phyloP scores from a whole-genome alignment of 2,329 filamentous ascomycete genomes.

The Pseudocercospora musae region DNA sequence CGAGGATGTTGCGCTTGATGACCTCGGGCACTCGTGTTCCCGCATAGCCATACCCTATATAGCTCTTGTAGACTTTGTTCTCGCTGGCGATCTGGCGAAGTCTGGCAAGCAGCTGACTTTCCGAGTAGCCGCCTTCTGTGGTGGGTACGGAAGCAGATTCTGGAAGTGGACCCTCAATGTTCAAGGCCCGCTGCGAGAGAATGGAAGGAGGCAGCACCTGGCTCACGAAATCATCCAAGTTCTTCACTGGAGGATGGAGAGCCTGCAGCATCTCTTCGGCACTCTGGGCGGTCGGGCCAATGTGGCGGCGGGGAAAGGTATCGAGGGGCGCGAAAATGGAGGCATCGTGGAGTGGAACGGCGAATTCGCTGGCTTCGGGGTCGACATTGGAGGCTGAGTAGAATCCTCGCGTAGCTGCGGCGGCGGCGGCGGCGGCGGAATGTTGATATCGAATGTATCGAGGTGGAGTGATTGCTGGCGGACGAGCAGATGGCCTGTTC shows the following conservation, averaged over 20 bases:
- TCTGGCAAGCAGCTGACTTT: conserved; percentile 57
- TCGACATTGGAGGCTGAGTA: conserved; percentile 32
- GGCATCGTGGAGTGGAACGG: conserved; percentile 24
- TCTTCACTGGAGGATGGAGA: conserved; percentile 69
- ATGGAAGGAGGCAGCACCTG: conserved; percentile 82
- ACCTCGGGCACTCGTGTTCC: conserved; percentile 82
- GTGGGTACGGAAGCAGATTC: conserved; percentile 39
- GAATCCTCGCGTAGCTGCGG: conserved; percentile 22
- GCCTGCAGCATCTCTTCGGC: conserved; percentile 74
- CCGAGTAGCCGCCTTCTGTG: conserved; percentile 50
- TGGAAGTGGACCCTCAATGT: conserved; percentile 51
- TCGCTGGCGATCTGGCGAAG: conserved; percentile 56
- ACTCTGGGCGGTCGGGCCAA: conserved; percentile 72
- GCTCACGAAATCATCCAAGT: conserved; percentile 76
- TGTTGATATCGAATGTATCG: conserved; percentile 9
- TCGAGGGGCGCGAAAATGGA: conserved; percentile 50
- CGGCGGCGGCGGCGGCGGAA: conserved; percentile 6
- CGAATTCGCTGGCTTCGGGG: conserved; percentile 23
- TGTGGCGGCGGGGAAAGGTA: conserved; percentile 77
- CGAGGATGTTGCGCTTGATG: conserved; percentile 87
- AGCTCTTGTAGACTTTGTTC: conserved; percentile 63
- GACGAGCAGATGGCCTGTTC: conserved; percentile 12
- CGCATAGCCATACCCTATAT: conserved; percentile 87
- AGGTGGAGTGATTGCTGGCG: conserved; percentile 7
- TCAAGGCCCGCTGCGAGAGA: conserved; percentile 62